Base-by-base conservation (phyloP, 2,329 filamentous ascomycete genomes). In the Penicillium sp. region DNA sequence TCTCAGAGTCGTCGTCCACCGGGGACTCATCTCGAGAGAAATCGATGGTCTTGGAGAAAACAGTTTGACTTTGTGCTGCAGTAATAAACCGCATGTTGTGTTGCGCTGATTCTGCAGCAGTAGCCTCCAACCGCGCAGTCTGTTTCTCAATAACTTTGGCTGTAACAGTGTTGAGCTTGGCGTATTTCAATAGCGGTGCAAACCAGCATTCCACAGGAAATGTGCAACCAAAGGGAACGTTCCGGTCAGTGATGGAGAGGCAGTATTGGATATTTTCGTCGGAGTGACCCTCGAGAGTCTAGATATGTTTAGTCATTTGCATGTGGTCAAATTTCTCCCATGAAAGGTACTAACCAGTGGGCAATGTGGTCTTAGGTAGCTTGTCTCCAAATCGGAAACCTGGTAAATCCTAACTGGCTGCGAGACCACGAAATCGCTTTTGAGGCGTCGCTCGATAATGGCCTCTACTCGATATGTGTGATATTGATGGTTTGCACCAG, bases 181-280 rank as follows among this genome's bases (percentile, higher is more conserved):
- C 21, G 4, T 40, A 50, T 25, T 66, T 63, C 5, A 51, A 47
- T 4, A 66, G 35, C 9, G 65, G 61, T 1, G 60, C 58, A 41
- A 68, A 43, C 47, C 56, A 61, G n/a, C 59, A 62, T 21, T 66
- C 51, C 5, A 67, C 51, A 1, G 65, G 57, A 17, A 68, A 66
- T 29, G 49, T 61, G 19, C 58, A 62, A 15, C 62, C 66, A 19
- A 67, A 64, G 0, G 63, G 66, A 38, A 68, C 59, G 12, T 62
- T 61, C 6, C 46, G 45, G 12, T 62, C 55, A 3, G 59, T 56
- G 3, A 68, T 61, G 6, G 66, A 67, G 13, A 68, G 33, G 23
- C 47, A 41, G 35, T 67, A 68, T 42, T 64, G 59, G 1, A 62
- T 38, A 8, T 59, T 48, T 8, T 66, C 13, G 4, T 59, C 48